phyloP scores from a whole-genome alignment of 352 stramenopile genomes.

The Thalassiosira exigua region DNA sequence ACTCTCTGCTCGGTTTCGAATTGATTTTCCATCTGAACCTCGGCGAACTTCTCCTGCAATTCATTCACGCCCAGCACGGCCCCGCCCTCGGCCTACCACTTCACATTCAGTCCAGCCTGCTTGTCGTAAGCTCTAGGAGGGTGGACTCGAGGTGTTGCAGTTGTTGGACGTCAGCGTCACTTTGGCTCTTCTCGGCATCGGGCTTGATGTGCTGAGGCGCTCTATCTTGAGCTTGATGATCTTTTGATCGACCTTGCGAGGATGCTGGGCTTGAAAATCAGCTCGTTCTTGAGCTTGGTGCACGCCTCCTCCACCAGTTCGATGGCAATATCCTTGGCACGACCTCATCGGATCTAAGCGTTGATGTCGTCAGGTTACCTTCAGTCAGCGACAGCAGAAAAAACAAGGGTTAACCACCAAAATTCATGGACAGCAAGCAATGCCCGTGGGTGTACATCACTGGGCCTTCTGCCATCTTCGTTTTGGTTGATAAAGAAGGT shows the following conservation, averaged over 20 bases:
- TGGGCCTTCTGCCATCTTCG: too few species aligned
- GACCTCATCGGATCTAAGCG: too few species aligned
- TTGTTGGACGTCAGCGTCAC: constrained; percentile 38
- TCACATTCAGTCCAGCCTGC: constrained; percentile 89
- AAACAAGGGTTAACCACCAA: too few species aligned
- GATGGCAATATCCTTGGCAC: constrained; percentile 97
- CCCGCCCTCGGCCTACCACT: constrained; percentile 84
- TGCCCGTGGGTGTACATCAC: too few species aligned
- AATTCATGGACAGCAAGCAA: too few species aligned
- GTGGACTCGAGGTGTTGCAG: constrained; percentile 54
- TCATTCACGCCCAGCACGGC: constrained; percentile 87
- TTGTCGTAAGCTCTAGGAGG: constrained; percentile 79
- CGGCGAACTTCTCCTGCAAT: constrained; percentile 91
- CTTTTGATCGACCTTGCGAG: constrained; percentile 93
- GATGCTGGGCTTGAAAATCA: constrained; percentile 79
- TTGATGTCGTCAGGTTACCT: too few species aligned
- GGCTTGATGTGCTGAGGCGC: constrained; percentile 72
- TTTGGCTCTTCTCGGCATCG: constrained; percentile 67
- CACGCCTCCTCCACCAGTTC: constrained; percentile 96
- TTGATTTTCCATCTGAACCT: constrained; percentile 93
- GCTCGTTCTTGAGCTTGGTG: constrained; percentile 89
- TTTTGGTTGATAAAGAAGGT: too few species aligned
- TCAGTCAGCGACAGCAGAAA: too few species aligned
- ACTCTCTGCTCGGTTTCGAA: too few species aligned
- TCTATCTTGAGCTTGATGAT: constrained; percentile 97